Evolutionary conservation across 441 rosid species (phyloP).

Genomic region (Pelargonium hybrid): DNA sequence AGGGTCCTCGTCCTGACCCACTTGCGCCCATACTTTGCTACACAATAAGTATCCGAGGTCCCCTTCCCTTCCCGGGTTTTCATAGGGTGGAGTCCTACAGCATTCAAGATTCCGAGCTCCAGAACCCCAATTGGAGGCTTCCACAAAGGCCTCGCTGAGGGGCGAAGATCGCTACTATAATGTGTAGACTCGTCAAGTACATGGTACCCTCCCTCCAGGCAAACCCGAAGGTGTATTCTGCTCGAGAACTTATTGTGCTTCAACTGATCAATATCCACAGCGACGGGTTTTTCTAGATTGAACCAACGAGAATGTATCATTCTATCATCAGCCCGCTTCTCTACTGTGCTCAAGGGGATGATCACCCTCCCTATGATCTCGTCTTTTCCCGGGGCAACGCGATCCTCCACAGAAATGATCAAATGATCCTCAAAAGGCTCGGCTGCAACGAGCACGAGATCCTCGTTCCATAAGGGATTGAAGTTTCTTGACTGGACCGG

Average conservation of each 20-base stretch:
- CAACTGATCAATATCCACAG: conserved; percentile 71
- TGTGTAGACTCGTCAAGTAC: conserved; percentile 91
- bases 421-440: conserved; percentile 87
- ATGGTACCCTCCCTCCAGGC: conserved; percentile 91
- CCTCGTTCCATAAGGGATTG: conserved; percentile 87
- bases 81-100: conserved; percentile 87
- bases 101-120: conserved; percentile 75
- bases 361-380: conserved; percentile 71
- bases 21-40: conserved; percentile 85
- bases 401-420: conserved; percentile 66
- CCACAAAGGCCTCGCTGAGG: conserved; percentile 87
- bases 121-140: conserved; percentile 76
- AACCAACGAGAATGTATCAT: conserved; percentile 80
- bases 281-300: conserved; percentile 68
- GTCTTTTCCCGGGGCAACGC: conserved; percentile 71
- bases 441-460: conserved; percentile 74
- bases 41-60: conserved; percentile 81
- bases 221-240: conserved; percentile 75
- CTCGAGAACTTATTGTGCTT: conserved; percentile 82
- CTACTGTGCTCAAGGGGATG: conserved; percentile 60
- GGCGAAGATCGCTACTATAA: conserved; percentile 90
- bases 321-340: conserved; percentile 81
- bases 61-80: conserved; percentile 79
- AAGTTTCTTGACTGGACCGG: conserved; percentile 65
- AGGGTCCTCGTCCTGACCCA: conserved; percentile 87